phyloP scores from a whole-genome alignment of 495 filamentous ascomycete genomes.

The Xylaria acuta region DNA sequence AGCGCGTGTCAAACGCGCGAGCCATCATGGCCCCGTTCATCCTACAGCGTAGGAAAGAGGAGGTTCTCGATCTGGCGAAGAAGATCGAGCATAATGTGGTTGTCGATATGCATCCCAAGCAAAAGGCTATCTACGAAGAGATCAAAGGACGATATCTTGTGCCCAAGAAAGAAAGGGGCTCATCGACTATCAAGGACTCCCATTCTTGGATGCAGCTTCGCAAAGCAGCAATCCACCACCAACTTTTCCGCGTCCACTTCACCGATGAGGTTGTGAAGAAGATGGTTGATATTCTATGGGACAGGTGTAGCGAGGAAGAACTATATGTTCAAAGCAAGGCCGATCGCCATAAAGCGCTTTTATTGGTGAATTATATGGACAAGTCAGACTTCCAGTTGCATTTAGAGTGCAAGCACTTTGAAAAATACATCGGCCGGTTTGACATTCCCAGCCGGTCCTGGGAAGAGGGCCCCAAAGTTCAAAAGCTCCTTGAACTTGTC shows the following conservation, averaged over 20 bases:
- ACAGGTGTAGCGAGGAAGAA: constrained; percentile 51
- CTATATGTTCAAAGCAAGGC: constrained; percentile 59
- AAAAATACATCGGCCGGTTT: constrained; percentile 70
- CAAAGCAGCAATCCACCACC: constrained; percentile 90
- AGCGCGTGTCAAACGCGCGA: constrained; percentile 83
- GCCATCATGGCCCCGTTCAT: constrained; percentile 96
- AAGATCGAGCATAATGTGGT: constrained; percentile 80
- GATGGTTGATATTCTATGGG: constrained; percentile 78
- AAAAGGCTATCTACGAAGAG: constrained; percentile 72
- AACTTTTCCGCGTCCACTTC: constrained; percentile 83
- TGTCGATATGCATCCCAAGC: constrained; percentile 74
- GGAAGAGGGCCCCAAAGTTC: constrained; percentile 93
- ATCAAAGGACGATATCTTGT: constrained; percentile 46
- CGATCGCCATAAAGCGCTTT: constrained; percentile 69
- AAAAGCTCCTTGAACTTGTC: constrained; percentile 75
- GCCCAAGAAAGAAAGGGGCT: constrained; percentile 39
- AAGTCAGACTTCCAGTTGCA: constrained; percentile 82
- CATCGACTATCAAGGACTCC: constrained; percentile 41
- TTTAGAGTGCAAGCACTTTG: constrained; percentile 73
- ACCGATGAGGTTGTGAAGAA: constrained; percentile 72
- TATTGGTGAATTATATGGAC: constrained; percentile 67
- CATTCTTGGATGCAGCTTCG: constrained; percentile 92
- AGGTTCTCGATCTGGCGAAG: constrained; percentile 88
- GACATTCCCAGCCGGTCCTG: constrained; percentile 76
- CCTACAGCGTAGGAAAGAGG: constrained; percentile 88